Percentiles rank a stretch among this genome's conserved stretches.
Evolutionary conservation across 495 filamentous ascomycete species (phyloP).

Genomic region (Podospora conica): DNA sequence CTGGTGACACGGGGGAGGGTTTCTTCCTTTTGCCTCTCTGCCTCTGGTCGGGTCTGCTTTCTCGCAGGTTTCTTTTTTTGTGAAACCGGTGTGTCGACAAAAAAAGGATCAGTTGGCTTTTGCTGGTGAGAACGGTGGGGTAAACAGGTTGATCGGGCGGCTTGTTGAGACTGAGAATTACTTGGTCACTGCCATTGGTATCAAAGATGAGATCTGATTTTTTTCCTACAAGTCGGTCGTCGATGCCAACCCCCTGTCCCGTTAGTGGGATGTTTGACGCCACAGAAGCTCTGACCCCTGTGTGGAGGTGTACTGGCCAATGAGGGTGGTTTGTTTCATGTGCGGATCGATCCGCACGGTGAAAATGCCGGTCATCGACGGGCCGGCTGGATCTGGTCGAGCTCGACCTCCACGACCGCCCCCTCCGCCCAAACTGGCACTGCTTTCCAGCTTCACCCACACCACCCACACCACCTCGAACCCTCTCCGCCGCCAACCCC

Average conservation of each 20-base stretch:
- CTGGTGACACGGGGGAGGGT: constrained; percentile 3
- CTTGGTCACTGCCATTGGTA: neutral
- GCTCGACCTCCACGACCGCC: neutral
- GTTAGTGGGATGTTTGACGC: constrained; percentile 2
- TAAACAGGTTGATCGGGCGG: neutral
- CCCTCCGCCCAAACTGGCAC: neutral
- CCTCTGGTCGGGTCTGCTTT: neutral
- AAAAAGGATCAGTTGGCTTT: neutral
- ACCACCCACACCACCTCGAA: neutral
- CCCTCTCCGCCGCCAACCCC: neutral
- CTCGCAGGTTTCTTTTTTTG: neutral
- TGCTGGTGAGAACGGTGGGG: neutral
- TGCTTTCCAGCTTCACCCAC: neutral
- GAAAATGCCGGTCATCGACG: constrained; percentile 1
- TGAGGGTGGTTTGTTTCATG: constrained; percentile 1
- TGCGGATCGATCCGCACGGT: constrained; percentile 5
- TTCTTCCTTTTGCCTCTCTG: constrained; percentile 2
- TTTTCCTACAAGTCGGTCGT: neutral
- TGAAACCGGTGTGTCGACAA: constrained; percentile 1
- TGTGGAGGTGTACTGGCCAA: neutral
- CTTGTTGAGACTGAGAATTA: neutral
- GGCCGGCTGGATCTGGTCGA: neutral
- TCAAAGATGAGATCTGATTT: constrained; percentile 1
- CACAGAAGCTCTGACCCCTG: constrained; percentile 3
- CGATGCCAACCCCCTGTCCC: neutral